Percentiles rank a stretch among this genome's conserved stretches.
Conservation (phyloP, 805 yeast genomes). For the Cyberlindnera mrakii region DNA sequence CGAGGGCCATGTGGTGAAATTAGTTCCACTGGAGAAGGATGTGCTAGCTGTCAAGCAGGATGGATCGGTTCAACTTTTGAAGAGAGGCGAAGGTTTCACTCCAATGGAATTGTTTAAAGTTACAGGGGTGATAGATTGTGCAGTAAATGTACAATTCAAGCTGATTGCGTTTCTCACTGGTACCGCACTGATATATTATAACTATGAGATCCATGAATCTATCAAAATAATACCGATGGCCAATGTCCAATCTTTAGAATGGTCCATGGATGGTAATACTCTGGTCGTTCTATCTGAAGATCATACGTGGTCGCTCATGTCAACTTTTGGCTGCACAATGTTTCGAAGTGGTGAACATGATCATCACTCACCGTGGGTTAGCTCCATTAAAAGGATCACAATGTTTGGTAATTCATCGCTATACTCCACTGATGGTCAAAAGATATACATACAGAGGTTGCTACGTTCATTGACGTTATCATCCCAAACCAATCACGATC, state of each 20-base stretch:
- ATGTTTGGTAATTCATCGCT: slow-evolving; percentile 1
- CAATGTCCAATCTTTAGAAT: slow-evolving; percentile 4
- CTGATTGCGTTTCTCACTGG: slow-evolving; percentile 4
- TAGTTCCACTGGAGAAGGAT: slow-evolving; percentile 1
- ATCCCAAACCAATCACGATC: slow-evolving; percentile 19
- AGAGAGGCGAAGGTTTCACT: neutral
- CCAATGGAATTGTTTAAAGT: neutral
- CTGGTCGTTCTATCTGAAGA: slow-evolving; percentile 12
- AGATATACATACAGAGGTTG: slow-evolving; percentile 4
- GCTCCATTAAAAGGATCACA: neutral
- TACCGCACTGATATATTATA: slow-evolving; percentile 3
- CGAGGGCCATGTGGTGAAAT: slow-evolving; percentile 1
- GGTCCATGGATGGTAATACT: slow-evolving; percentile 12
- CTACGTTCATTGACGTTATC: neutral
- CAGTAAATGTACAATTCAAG: slow-evolving; percentile 6
- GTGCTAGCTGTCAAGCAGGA: slow-evolving; percentile 3
- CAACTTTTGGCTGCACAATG: slow-evolving; percentile 22
- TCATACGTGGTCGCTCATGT: slow-evolving; percentile 23
- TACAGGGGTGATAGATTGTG: slow-evolving; percentile 3
- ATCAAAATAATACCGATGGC: slow-evolving; percentile 3
- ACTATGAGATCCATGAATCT: slow-evolving; percentile 1
- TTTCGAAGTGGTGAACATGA: slow-evolving; percentile 15
- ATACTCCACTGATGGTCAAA: slow-evolving; percentile 4
- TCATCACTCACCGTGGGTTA: slow-evolving; percentile 9
- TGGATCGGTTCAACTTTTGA: slow-evolving; percentile 2